Conservation (phyloP, 345 rosid genomes). For the Linum lewisii region DNA sequence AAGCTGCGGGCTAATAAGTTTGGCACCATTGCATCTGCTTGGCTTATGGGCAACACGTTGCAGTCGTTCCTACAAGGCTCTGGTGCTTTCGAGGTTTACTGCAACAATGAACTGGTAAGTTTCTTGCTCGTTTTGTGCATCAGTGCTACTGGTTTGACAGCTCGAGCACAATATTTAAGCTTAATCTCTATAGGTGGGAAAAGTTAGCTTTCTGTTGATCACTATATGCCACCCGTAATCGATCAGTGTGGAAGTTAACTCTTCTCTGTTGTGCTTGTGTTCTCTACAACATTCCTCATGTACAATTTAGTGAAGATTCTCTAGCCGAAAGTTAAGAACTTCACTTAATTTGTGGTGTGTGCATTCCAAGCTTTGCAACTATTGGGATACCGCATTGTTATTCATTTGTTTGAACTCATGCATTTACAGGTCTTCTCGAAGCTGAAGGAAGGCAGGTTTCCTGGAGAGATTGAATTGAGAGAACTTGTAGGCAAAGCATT, state of each 20-base stretch:
- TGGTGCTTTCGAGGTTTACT: slow-evolving; percentile 80
- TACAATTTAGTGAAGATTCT: no score
- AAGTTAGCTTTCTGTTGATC: no score
- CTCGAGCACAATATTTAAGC: no score
- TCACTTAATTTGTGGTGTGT: no score
- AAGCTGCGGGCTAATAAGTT: slow-evolving; percentile 69
- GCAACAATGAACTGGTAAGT: slow-evolving; percentile 60
- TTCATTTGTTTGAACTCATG: background rate
- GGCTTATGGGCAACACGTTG: slow-evolving; percentile 79
- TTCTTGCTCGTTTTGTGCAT: background rate
- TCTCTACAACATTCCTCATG: no score
- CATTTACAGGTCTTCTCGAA: slow-evolving; percentile 65
- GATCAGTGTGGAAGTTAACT: no score
- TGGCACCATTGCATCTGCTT: slow-evolving; percentile 74
- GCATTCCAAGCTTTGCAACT: background rate
- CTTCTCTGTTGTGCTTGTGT: no score
- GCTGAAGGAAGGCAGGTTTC: slow-evolving; percentile 68
- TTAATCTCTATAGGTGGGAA: no score
- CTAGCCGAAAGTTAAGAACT: no score
- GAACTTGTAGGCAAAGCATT: slow-evolving; percentile 49
- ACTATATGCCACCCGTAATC: no score
- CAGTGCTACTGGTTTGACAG: no score
- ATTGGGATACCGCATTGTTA: background rate
- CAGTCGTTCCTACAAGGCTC: slow-evolving; percentile 82
- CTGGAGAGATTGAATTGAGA: slow-evolving; percentile 74